Evolutionary conservation across 345 rosid species (phyloP), one percentile per base, ranked within the genome.

Genomic region (Arabis hirsuta): DNA sequence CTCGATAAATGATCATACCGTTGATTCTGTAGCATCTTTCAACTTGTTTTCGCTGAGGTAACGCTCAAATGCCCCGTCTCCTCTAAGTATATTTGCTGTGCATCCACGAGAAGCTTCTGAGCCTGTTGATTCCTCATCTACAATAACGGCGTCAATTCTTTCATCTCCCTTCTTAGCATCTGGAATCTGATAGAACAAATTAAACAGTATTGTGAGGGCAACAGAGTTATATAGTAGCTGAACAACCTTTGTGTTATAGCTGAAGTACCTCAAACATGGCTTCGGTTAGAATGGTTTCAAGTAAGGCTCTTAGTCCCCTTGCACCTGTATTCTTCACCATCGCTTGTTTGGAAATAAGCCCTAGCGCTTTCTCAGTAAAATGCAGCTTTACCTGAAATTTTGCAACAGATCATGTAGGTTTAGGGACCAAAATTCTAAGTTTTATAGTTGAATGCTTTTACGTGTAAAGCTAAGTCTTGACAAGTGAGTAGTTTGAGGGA

Each of bases 291-390:
- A 85, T 86, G 86, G 81, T 87, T 85, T 94, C 98, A 48, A 94
- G 82, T 72, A 94, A 71, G 81, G 97, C 87, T 81, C 96, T 81
- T 52, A 91, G 84, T 26, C 98, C 97, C 83, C 98, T 85, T 3
- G 98, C 98, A 68, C 98, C 97, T 0, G 98, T 94, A 46, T 91
- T 91, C 81, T 91, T 94, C 54, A 81, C 90, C 91, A 86, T 89
- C 7, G 98, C 96, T 73, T 82, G 90, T 81, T 82, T 82, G 20
- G 97, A 89, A 72, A 91, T 89, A 19, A 87, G 58, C 84, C 81
- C 82, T 13, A 94, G 83, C 6, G 98, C 98, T 72, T 80, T 84
- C 56, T 87, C 90, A 5, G 92, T 89, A 78, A 85, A 91, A 82
- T 89, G 88, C 56, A 94, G 83, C 84, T 87, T 89, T 73, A 94